phyloP scores from a whole-genome alignment of 441 rosid genomes.

The Gossypium davidsonii region DNA sequence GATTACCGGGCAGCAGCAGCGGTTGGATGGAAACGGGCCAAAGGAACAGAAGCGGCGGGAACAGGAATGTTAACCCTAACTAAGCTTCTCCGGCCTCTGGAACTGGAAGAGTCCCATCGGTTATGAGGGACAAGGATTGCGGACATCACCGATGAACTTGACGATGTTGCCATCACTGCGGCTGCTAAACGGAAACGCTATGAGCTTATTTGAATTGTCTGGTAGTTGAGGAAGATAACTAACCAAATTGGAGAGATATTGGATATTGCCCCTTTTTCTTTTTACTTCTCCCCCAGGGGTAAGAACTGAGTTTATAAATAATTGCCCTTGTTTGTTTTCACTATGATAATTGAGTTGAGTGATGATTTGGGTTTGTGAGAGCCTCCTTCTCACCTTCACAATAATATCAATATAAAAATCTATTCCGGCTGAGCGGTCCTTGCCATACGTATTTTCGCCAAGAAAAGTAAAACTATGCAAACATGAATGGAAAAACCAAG shows the following conservation, averaged over 20 bases:
- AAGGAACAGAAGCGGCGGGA: constrained; percentile 17
- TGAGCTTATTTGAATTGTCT: not conserved
- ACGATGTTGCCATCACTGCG: constrained; percentile 35
- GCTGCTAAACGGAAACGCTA: not conserved
- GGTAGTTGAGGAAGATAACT: not conserved
- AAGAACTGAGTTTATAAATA: not conserved
- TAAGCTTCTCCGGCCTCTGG: constrained; percentile 9
- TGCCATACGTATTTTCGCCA: too few species aligned
- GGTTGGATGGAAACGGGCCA: constrained; percentile 16
- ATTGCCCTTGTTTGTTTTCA: not conserved
- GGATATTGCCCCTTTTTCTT: not conserved
- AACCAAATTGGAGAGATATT: not conserved
- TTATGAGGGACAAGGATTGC: constrained; percentile 28
- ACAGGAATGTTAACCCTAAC: constrained; percentile 24
- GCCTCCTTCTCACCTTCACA: too few species aligned
- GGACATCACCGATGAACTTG: constrained; percentile 34
- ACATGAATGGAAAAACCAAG: too few species aligned
- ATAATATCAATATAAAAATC: too few species aligned
- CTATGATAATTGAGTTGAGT: too few species aligned
- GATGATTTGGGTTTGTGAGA: too few species aligned
- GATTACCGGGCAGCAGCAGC: constrained; percentile 25
- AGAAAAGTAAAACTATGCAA: too few species aligned
- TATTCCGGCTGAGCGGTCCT: too few species aligned
- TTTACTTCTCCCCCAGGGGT: not conserved
- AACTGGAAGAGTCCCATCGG: constrained; percentile 18